Evolutionary conservation across 768 basidiomycete genomes (phyloP), one percentile per base, ranked within the genome.

Genomic region (Russula earlei): DNA sequence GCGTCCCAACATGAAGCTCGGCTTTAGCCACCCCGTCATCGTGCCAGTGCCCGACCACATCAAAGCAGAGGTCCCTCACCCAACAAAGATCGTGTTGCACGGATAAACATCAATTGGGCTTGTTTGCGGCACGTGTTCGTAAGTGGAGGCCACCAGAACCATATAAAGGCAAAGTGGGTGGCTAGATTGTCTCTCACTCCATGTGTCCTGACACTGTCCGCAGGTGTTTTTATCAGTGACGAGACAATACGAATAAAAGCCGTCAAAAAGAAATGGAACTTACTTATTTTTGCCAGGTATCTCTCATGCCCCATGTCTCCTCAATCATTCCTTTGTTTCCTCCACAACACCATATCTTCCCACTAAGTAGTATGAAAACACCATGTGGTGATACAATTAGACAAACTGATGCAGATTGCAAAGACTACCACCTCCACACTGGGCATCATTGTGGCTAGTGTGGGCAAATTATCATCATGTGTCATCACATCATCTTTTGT

Each of bases 161-260:
- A 15, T 99, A 97, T 72, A 91, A 97, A 72, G 95, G 93, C 67
- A 97, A 97, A 80, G 93, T 95, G 66, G 49, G 87, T 71, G 37
- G 38, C 24, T 52, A n/a, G 3, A 22, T 44, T 42, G 33, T 20
- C 36, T 31, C 19, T 41, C 36, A n/a, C 29, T 31, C 58, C 59
- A 37, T 55, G 25, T 42, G 43, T 42, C 54, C 44, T n/a, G 47
- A 29, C 55, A 20, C 17, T 31, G 25, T 41, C 1, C 44, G 2
- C 60, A 98, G 89, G 94, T 61, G 84, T 97, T 58, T 95, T 97
- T 64, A 81, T 97, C 51, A 93, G 90, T n/a, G 79, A 83, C 65
- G 95, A 99, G 70, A 86, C 84, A 50, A 86, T 97, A 65, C 81
- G 86, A 67, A 85, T 96, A 59, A 96, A 90, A 74, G 82, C 83